Evolutionary conservation across 305 asterid species (phyloP), one percentile per base, ranked within the genome.

Genomic region (Ilex paraguariensis): DNA sequence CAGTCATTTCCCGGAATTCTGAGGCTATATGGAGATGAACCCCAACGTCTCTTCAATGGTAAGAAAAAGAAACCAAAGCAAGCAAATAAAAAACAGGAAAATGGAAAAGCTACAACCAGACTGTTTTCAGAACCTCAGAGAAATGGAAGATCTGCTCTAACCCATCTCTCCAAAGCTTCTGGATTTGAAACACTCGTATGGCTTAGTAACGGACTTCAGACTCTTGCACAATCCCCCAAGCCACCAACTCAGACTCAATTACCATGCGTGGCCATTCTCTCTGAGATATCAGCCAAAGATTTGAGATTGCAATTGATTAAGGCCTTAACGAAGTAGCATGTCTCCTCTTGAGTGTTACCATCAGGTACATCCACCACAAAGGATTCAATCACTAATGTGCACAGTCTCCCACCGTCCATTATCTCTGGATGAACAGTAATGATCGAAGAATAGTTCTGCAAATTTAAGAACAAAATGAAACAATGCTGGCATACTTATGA

Each of bases 321-420:
- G 16, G 80, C 76, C 63, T 65, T 80, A 57, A 80, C 85, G 30
- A 80, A 80, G 75, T 74, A 80, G 75, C 77, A 69, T 0, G 85
- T 80, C 59, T 80, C 85, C 5, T 80, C 85, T 61, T 62, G 65
- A 13, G 85, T 80, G 64, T 80, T 80, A 28, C 82, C 82, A 68
- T 77, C 78, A 3, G 85, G 85, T 52, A 77, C 81, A 66, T 80
- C 85, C 54, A 80, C 85, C 53, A 74, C 60, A 64, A 80, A 80
- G 61, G 82, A 74, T 65, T 80, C 85, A 2, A 66, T 74, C 53
- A 80, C 81, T 16, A 77, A 63, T 10, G 85, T 75, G 30, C 82
- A 79, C 1, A 66, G 66, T 53, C 67, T 74, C 36, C 82, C 82
- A 10, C 1, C 28, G 28, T 72, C 80, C 13, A 73, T 63, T n/a